These are phyloP conservation scores for Dispira simplex DNA, from an alignment of 192 early-diverging fungal genomes.

Conservation along the genomic window DNA sequence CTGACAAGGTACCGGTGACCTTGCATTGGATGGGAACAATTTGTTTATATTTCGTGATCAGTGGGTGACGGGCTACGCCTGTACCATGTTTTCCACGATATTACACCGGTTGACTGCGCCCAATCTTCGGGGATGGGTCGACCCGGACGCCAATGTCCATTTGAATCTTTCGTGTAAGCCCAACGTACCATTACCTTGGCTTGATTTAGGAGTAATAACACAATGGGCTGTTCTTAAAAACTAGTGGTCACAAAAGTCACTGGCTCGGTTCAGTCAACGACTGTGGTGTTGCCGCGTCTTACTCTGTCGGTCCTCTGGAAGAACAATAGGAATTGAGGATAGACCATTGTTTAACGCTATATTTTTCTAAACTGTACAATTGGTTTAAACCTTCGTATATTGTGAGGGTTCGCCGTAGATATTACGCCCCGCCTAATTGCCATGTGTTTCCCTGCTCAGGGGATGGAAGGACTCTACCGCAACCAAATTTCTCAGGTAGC, in stretches of 20 bases:
- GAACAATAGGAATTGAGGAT: background rate
- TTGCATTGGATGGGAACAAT: no score
- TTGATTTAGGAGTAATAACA: background rate
- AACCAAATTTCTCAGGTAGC: conserved; percentile 37
- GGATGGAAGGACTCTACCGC: conserved; percentile 34
- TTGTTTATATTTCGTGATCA: no score
- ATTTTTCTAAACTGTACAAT: background rate
- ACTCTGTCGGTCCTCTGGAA: background rate
- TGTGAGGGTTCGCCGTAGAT: conserved; percentile 9
- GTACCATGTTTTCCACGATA: background rate
- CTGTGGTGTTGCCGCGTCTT: background rate
- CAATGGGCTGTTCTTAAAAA: no score
- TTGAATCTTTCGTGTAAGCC: conserved; percentile 11
- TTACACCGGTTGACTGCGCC: background rate
- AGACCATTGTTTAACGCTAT: background rate
- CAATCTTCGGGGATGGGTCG: background rate
- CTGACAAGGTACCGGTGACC: no score
- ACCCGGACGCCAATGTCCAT: background rate
- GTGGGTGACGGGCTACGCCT: no score
- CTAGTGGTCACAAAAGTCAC: no score
- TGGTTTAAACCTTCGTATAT: background rate
- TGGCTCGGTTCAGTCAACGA: background rate
- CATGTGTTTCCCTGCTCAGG: conserved; percentile 37
- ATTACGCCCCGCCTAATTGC: conserved; percentile 36
- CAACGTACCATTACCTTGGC: background rate